Evolutionary conservation across 2,329 filamentous ascomycete species (phyloP), one percentile per base, ranked within the genome.

Genomic region (Coniochaeta ligniaria): DNA sequence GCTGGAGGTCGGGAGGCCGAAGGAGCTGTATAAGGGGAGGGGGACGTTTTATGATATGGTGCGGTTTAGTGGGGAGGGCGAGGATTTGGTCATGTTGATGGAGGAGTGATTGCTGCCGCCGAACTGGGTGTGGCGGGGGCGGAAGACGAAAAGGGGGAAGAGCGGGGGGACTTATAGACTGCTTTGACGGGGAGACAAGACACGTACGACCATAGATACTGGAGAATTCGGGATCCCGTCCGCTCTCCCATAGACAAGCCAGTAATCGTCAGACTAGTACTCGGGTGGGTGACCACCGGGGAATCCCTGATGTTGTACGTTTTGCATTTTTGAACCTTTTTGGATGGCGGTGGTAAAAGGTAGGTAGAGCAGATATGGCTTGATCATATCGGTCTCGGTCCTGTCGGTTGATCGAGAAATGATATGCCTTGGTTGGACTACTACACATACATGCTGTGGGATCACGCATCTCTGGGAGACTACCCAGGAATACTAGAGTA

Each of bases 1-100:
- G 7, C 65, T 82, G 11, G 83, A 86, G 78, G 70, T 73, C 20
- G 81, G 80, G 8, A 76, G 76, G 20, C 81, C 81, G 2, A 72
- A 68, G 45, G 76, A 80, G 57, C 68, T 83, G 43, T 82, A 80
- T 62, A 66, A 73, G 45, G 69, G 71, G 4, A 72, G 73, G 59
- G 78, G 79, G 0, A 72, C 76, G 36, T 83, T 84, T 65, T 80
- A 80, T 61, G 79, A 82, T 45, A 83, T 84, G 81, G 76, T 83
- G 36, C 76, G 75, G 64, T 80, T 83, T 61, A 83, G 81, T 60
- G 81, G 80, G 1, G 81, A 83, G 69, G 75, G 79, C 76, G 77
- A 41, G 14, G 78, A 80, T 50, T 63, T 82, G 26, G 72, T 76
- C 62, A 66, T 64, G 20, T 62, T 78, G 24, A 65, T 78, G 35